Evolutionary conservation across 768 basidiomycete genomes (phyloP).

Genomic region (Trametes meyenii): DNA sequence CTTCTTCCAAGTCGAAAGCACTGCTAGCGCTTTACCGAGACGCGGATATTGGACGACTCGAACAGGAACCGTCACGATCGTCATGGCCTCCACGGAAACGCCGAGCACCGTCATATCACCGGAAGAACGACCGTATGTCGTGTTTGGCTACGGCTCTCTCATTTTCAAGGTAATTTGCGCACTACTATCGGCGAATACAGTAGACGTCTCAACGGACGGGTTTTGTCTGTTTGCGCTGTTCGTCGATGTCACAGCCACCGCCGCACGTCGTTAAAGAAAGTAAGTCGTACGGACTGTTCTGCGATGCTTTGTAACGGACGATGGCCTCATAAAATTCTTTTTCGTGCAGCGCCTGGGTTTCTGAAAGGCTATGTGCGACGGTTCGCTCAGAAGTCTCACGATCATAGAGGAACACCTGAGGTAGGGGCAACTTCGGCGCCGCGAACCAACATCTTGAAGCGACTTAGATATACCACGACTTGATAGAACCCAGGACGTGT

Average conservation of each 20-base stretch:
- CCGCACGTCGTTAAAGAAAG: conserved; percentile 76
- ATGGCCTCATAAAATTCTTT: neutral
- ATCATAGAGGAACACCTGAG: conserved; percentile 90
- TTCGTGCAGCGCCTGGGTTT: conserved; percentile 68
- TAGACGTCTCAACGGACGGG: neutral
- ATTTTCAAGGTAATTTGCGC: conserved; percentile 77
- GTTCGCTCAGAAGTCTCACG: conserved; percentile 90
- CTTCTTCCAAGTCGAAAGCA: too few species aligned
- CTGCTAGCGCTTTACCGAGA: too few species aligned
- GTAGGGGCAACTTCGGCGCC: conserved; percentile 36
- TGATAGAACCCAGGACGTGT: conserved; percentile 83
- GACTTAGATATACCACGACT: neutral
- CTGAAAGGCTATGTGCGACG: conserved; percentile 89
- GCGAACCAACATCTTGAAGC: neutral
- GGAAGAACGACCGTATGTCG: conserved; percentile 51
- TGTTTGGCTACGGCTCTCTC: conserved; percentile 92
- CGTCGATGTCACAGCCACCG: conserved; percentile 70
- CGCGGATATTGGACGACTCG: too few species aligned
- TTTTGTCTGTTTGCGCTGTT: neutral
- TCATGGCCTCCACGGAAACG: neutral
- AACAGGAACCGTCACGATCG: too few species aligned
- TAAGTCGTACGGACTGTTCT: conserved; percentile 32
- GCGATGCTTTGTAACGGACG: neutral
- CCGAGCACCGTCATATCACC: neutral
- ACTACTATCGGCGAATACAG: neutral